Base-by-base conservation (phyloP, 2,329 filamentous ascomycete genomes). In the Hypoxylon rubiginosum region DNA sequence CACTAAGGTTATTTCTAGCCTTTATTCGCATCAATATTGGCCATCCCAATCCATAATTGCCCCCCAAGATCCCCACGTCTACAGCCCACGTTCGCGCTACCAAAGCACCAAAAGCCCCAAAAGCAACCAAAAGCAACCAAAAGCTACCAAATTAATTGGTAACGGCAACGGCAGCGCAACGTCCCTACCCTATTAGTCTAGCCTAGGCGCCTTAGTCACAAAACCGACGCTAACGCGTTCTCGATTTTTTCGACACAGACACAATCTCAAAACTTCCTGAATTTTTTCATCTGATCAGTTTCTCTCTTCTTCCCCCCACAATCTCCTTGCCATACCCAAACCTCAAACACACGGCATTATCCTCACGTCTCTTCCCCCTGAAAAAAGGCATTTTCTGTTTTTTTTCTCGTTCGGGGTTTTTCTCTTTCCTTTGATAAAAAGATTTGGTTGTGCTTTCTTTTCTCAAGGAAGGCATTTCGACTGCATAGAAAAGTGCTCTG, bases 351-450 rank as follows among this genome's bases (percentile, higher is more conserved):
- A 62, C 65, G 58, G 64, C 69, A 69, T 68, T 54, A 48, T 60
- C 49, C 64, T 62, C 62, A 62, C 36, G 52, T 60, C 53, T 58
- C 51, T 59, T 28, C 26, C 51, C 41, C 64, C 66, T 69, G 34
- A 49, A 59, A 64, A 60, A 59, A 61, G 41, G 41, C 58, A 63
- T 62, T 78, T 73, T 72, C 71, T 71, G 69, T 75, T 76, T 77
- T 67, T 75, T 76, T 77, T 63, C 46, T 24, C n/a, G n/a, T 69
- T 69, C 52, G 52, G 66, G 66, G 64, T 17, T 67, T 79, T 79
- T 79, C 76, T 76, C 72, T 77, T 80, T 80, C 77, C 76, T 79
- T 83, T 79, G 76, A 79, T n/a, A 83, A 43, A 62, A 83, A 81
- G 79, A 72, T 74, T 72, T 76, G 72, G 71, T 72, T 76, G 76